Conservation (phyloP, 352 stramenopile genomes). For the Pythium biforme region DNA sequence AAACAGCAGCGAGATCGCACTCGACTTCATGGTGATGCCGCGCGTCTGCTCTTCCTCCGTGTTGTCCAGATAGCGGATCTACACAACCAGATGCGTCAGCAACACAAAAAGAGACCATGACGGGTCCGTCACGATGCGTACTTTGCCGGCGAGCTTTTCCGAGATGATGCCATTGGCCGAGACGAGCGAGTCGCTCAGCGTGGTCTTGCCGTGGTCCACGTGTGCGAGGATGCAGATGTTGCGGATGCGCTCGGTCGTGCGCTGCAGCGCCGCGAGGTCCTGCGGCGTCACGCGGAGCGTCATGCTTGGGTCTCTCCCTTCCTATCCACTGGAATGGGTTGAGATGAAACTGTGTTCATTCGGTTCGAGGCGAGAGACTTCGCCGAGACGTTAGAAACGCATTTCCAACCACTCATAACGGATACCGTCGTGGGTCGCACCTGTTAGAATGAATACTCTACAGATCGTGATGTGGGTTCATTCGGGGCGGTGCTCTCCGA, state of each 20-base stretch:
- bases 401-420: slow-evolving; percentile 1
- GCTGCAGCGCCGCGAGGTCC: slow-evolving; percentile 61
- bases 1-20: slow-evolving; percentile 94
- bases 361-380: background rate
- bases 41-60: slow-evolving; percentile 93
- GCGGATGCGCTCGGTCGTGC: slow-evolving; percentile 78
- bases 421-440: background rate
- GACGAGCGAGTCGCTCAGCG: slow-evolving; percentile 94
- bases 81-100: background rate
- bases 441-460: slow-evolving; percentile 30
- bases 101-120: background rate
- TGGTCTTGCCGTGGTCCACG: slow-evolving; percentile 93
- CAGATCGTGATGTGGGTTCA: slow-evolving; percentile 13
- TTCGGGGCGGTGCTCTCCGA: background rate
- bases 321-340: slow-evolving; percentile 14
- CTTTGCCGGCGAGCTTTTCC: slow-evolving; percentile 93
- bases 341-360: background rate
- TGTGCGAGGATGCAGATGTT: slow-evolving; percentile 96
- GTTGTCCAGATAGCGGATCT: slow-evolving; percentile 95
- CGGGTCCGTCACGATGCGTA: background rate
- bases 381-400: slow-evolving; percentile 13
- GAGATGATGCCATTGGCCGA: slow-evolving; percentile 97
- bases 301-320: slow-evolving; percentile 1
- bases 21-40: slow-evolving; percentile 98
- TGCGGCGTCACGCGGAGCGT: slow-evolving; percentile 47